A percentile compares a stretch with the other conserved stretches of the same genome.
Evolutionary conservation across 805 yeast species (phyloP).

Genomic region (Nakazawaea anatomiae): DNA sequence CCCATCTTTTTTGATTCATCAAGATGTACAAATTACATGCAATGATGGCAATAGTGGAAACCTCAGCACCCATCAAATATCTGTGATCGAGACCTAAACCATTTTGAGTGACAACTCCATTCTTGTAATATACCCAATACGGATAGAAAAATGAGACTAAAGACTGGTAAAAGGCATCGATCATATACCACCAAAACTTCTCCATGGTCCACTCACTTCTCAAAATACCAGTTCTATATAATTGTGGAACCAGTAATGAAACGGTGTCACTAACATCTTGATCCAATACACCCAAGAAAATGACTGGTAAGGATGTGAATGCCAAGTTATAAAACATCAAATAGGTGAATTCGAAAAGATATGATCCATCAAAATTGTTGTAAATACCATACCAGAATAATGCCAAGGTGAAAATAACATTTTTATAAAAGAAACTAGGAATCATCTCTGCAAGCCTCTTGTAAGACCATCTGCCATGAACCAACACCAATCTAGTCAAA

Average conservation of each 20-base stretch:
- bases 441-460: conserved; percentile 71
- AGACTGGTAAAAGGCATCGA: conserved; percentile 70
- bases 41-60: conserved; percentile 54
- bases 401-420: conserved; percentile 66
- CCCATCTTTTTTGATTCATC: conserved; percentile 73
- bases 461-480: conserved; percentile 85
- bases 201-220: conserved; percentile 55
- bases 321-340: conserved; percentile 77
- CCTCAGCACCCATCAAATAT: conserved; percentile 64
- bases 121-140: conserved; percentile 46
- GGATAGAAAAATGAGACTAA: conserved; percentile 65
- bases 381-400: conserved; percentile 74
- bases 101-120: conserved; percentile 30
- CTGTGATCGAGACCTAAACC: conserved; percentile 62
- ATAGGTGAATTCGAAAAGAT: conserved; percentile 71
- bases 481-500: conserved; percentile 56
- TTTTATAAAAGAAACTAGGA: conserved; percentile 74
- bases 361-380: conserved; percentile 68
- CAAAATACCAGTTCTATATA: conserved; percentile 63
- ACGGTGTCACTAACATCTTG: conserved; percentile 69
- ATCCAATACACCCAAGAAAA: conserved; percentile 65
- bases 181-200: conserved; percentile 57
- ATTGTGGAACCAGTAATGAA: conserved; percentile 62
- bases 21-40: conserved; percentile 63
- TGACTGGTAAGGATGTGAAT: conserved; percentile 75